Conservation (phyloP, 2,329 filamentous ascomycete species). For the Aspergillus puulaauensis region DNA sequence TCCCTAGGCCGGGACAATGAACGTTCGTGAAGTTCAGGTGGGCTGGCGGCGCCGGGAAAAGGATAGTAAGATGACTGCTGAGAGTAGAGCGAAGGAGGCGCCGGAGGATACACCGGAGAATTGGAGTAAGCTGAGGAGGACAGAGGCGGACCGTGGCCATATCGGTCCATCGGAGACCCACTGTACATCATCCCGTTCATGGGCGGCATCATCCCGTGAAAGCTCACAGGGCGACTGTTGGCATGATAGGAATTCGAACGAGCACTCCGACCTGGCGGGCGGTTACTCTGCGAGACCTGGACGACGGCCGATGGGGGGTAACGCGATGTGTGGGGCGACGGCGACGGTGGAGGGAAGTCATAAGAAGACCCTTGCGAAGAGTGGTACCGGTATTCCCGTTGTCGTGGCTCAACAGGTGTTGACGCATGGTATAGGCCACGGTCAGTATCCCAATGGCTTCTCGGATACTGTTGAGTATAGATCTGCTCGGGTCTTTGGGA, state of each 20-base stretch:
- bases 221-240: constrained; percentile 38
- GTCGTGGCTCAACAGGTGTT: constrained; percentile 30
- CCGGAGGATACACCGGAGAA: constrained; percentile 25
- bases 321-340: constrained; percentile 29
- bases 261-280: constrained; percentile 26
- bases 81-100: constrained; percentile 28
- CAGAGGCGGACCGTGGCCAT: constrained; percentile 38
- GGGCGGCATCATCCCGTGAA: constrained; percentile 30
- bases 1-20: constrained; percentile 37
- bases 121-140: constrained; percentile 38
- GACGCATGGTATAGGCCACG: constrained; percentile 34
- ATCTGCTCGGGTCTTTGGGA: constrained; percentile 33
- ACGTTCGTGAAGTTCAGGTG: constrained; percentile 33
- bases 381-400: constrained; percentile 34
- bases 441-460: constrained; percentile 37
- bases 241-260: constrained; percentile 39
- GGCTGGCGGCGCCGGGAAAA: constrained; percentile 24
- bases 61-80: constrained; percentile 29
- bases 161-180: constrained; percentile 28
- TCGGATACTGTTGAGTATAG: constrained; percentile 30
- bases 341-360: constrained; percentile 33
- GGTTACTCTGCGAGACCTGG: constrained; percentile 29
- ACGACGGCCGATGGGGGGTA: constrained; percentile 29
- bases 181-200: constrained; percentile 31
- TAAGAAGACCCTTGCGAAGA: constrained; percentile 24